These are phyloP conservation scores for Apiospora rasikravindrae DNA, from an alignment of 2,329 filamentous ascomycete genomes.

Conservation along the genomic window DNA sequence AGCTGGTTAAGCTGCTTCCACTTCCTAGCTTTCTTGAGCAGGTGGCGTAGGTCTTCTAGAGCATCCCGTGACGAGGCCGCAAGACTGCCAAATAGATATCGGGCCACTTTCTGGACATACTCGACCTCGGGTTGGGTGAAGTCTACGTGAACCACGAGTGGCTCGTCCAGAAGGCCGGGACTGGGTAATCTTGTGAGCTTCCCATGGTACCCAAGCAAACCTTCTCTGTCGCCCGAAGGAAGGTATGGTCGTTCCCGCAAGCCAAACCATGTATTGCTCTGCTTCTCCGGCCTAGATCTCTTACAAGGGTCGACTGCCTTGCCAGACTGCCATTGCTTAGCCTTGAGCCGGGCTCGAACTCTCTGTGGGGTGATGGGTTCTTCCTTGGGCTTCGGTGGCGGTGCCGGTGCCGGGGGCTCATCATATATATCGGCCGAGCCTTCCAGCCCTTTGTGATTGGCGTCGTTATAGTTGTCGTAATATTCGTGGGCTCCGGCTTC, in stretches of 20 bases:
- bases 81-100: conserved; percentile 30
- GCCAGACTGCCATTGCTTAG: conserved; percentile 36
- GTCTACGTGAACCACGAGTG: conserved; percentile 36
- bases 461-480: background rate
- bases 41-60: conserved; percentile 34
- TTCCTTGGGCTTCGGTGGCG: background rate
- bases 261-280: conserved; percentile 29
- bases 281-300: background rate
- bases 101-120: conserved; percentile 33
- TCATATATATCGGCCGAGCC: background rate
- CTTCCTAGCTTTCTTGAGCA: conserved; percentile 34
- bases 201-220: conserved; percentile 26
- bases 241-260: conserved; percentile 34
- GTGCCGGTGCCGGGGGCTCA: background rate
- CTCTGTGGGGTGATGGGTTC: conserved; percentile 29
- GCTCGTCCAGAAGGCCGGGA: conserved; percentile 21
- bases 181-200: conserved; percentile 23
- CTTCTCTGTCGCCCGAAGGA: conserved; percentile 26
- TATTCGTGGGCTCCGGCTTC: conserved; percentile 24
- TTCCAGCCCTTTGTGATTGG: background rate
- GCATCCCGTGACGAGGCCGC: conserved; percentile 22
- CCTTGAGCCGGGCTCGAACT: conserved; percentile 31
- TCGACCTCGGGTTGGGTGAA: conserved; percentile 33
- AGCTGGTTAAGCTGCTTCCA: conserved; percentile 25
- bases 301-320: conserved; percentile 26